phyloP scores from a whole-genome alignment of 768 basidiomycete species.

The Termitomyces bulborhizus region DNA sequence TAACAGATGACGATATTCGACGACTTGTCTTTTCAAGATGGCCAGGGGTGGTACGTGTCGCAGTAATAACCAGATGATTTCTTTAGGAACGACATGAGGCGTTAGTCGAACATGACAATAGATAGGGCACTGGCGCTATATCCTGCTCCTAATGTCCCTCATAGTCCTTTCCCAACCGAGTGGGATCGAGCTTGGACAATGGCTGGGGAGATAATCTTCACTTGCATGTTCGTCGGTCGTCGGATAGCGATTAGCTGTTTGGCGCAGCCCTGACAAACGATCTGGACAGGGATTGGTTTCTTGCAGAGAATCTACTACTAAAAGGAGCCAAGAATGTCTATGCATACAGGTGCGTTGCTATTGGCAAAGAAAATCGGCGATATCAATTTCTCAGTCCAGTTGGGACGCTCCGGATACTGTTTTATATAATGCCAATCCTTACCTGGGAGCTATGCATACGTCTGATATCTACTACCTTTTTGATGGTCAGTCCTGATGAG shows the following conservation, averaged over 20 bases:
- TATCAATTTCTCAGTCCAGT: conserved; percentile 13
- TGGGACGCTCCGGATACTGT: conserved; percentile 40
- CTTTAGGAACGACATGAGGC: neutral
- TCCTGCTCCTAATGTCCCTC: conserved; percentile 22
- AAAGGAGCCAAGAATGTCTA: conserved; percentile 27
- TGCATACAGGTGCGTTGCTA: conserved; percentile 23
- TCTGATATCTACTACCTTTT: conserved; percentile 39
- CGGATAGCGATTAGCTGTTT: neutral
- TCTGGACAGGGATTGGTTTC: conserved; percentile 29
- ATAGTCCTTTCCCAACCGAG: conserved; percentile 30
- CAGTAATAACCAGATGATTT: conserved; percentile 15
- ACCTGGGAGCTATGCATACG: conserved; percentile 34
- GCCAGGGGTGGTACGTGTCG: conserved; percentile 27
- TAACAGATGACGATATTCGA: conserved; percentile 34
- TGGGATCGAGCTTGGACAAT: conserved; percentile 35
- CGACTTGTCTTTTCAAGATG: conserved; percentile 27
- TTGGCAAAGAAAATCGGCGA: neutral
- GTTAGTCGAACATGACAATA: neutral
- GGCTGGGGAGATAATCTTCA: conserved; percentile 35
- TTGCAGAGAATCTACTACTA: conserved; percentile 24
- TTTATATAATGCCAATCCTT: conserved; percentile 27
- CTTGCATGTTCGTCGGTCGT: conserved; percentile 32
- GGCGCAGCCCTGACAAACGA: neutral
- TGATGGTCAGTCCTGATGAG: conserved; percentile 23
- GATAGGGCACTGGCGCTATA: conserved; percentile 22